Evolutionary conservation across 495 filamentous ascomycete genomes (phyloP).

Genomic region (Cetradonia linearis): DNA sequence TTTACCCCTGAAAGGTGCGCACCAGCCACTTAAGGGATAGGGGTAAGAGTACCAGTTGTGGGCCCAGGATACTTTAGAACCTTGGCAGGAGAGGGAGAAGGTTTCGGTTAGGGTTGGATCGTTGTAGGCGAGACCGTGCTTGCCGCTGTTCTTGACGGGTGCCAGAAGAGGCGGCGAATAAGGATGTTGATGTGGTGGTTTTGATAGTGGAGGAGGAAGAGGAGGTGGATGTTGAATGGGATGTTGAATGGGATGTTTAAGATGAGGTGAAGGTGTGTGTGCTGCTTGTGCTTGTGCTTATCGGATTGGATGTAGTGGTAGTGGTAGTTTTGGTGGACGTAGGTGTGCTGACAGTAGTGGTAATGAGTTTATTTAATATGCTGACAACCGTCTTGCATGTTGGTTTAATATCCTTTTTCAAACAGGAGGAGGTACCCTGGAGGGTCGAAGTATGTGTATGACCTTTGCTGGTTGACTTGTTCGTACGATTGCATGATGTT

Average conservation of each 20-base stretch:
- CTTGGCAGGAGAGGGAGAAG: conserved; percentile 35
- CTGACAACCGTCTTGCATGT: conserved; percentile 9
- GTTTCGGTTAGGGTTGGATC: conserved; percentile 41
- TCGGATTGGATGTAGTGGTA: background rate
- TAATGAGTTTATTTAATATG: conserved; percentile 2
- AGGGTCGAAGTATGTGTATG: background rate
- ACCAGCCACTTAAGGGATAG: background rate
- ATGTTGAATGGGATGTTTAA: background rate
- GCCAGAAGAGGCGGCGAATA: background rate
- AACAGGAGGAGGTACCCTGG: conserved; percentile 2
- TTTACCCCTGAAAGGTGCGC: too few species aligned
- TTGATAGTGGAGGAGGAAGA: background rate
- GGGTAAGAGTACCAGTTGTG: conserved; percentile 55
- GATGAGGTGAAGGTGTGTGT: background rate
- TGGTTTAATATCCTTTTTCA: background rate
- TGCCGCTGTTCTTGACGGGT: conserved; percentile 8
- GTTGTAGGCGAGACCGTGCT: conserved; percentile 74
- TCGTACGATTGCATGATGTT: conserved; percentile 10
- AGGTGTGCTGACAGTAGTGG: conserved; percentile 6
- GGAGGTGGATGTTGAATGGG: background rate
- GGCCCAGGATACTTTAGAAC: conserved; percentile 41
- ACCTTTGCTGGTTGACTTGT: conserved; percentile 8
- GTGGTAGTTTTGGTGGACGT: background rate
- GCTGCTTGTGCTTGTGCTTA: background rate
- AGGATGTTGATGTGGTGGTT: background rate